Percentiles rank a stretch among this genome's conserved stretches.
phyloP scores from a whole-genome alignment of 495 filamentous ascomycete species.

The Daldinia childiae region DNA sequence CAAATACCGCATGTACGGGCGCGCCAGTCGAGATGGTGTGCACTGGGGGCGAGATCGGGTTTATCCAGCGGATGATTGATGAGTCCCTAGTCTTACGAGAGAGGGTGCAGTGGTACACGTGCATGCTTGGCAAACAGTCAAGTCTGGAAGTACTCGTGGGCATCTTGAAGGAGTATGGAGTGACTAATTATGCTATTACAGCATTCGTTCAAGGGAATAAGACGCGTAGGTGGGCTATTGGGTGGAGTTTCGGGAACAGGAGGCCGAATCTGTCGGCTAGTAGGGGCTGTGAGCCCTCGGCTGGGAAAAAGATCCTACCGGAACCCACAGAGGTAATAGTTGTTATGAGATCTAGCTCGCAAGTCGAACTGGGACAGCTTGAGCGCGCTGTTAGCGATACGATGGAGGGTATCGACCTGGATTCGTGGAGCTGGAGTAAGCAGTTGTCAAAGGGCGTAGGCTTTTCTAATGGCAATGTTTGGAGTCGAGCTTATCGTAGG shows the following conservation, averaged over 20 bases:
- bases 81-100: constrained; percentile 71
- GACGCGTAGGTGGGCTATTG: constrained; percentile 88
- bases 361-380: constrained; percentile 59
- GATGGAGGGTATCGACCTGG: constrained; percentile 67
- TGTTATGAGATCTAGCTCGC: constrained; percentile 49
- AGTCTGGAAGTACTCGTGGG: constrained; percentile 73
- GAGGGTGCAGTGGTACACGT: constrained; percentile 84
- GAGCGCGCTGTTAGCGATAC: constrained; percentile 60
- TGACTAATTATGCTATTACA: constrained; percentile 84
- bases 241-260: constrained; percentile 80
- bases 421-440: constrained; percentile 58
- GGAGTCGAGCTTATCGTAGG: constrained; percentile 60
- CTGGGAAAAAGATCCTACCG: constrained; percentile 68
- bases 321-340: constrained; percentile 44
- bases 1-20: constrained; percentile 84
- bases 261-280: constrained; percentile 70
- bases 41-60: constrained; percentile 82
- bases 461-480: constrained; percentile 57
- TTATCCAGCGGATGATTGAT: constrained; percentile 76
- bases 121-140: constrained; percentile 86
- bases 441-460: constrained; percentile 48
- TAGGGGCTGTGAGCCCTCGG: constrained; percentile 61
- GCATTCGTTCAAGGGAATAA: constrained; percentile 81
- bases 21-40: constrained; percentile 88
- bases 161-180: constrained; percentile 63